Conservation (phyloP, 495 filamentous ascomycete genomes). For the Penicillium canariense region DNA sequence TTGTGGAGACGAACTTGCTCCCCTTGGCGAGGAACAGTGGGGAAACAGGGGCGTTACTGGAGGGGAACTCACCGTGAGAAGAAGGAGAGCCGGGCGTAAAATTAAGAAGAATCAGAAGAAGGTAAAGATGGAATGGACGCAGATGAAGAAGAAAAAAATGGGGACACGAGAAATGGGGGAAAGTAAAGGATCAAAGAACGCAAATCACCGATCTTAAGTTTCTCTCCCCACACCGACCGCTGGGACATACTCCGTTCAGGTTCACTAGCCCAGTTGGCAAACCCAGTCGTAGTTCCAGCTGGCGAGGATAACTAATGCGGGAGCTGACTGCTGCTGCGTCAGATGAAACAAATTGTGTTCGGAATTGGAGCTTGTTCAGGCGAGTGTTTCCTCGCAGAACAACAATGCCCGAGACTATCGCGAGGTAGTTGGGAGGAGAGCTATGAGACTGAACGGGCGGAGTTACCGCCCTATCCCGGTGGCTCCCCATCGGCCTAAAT, state of each 20-base stretch:
- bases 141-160: neutral
- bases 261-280: constrained; percentile 2
- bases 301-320: constrained; percentile 7
- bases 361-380: neutral
- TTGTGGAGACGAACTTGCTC: constrained; percentile 23
- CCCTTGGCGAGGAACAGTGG: constrained; percentile 20
- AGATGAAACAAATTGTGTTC: neutral
- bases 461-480: too few species aligned
- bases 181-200: constrained; percentile 1
- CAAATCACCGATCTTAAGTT: constrained; percentile 16
- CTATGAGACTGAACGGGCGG: too few species aligned
- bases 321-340: neutral
- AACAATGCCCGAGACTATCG: too few species aligned
- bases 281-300: constrained; percentile 9
- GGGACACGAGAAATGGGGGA: constrained; percentile 7
- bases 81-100: neutral
- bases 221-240: constrained; percentile 12
- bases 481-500: too few species aligned
- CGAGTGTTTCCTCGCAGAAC: too few species aligned
- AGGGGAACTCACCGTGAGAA: constrained; percentile 12
- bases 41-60: constrained; percentile 9
- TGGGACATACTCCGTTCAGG: neutral
- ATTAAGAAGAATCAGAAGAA: neutral
- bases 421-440: too few species aligned
- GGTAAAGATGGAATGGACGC: neutral